Base-by-base conservation (phyloP, 2,329 filamentous ascomycete genomes). In the Stachybotrys chlorohalonatus region DNA sequence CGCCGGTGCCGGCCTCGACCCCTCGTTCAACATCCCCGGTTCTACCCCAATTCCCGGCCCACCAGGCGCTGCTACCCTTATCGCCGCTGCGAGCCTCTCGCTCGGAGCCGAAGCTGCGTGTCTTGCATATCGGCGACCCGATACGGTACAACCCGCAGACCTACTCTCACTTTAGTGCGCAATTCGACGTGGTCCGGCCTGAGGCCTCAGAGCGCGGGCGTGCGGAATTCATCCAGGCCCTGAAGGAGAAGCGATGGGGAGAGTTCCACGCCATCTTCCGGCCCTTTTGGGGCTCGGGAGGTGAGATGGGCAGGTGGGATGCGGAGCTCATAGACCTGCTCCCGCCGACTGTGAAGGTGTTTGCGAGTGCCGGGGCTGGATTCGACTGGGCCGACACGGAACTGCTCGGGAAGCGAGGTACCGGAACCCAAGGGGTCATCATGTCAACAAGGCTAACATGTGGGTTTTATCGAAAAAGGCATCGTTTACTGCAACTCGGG, bases 111-210 rank as follows among this genome's bases (percentile, higher is more conserved):
- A 76, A 68, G 57, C 75, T 70, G 49, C 80, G 85, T 59, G 85
- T 94, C 56, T 80, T 95, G 60, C 86, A 85, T 72, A 84, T 90
- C 69, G 90, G 89, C 58, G 89, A 92, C 64, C 72, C 75, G 8
- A 67, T 79, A 55, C 72, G 71, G 58, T 80, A 78, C 66, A 79
- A 80, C 59, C 73, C 69, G 0, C 66, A 70, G 1, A 77, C 75
- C 0, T 79, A 77, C 60, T 66, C 66, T 36, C 66, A 68, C 57
- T 75, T 81, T 61, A 64, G 68, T 31, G 50, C 66, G 0, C 67
- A 63, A 16, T 82, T 76, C 61, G 72, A 79, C 13, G 68, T 84
- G 30, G 63, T 83, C 52, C 75, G 77, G n/a, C 80, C 79, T 1
- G 70, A 71, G 8, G 59, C 70, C 1, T 69, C 72, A 15, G 80